Evolutionary conservation across 2,329 filamentous ascomycete species (phyloP).

Genomic region (Nannizziopsis arthrosporioides): DNA sequence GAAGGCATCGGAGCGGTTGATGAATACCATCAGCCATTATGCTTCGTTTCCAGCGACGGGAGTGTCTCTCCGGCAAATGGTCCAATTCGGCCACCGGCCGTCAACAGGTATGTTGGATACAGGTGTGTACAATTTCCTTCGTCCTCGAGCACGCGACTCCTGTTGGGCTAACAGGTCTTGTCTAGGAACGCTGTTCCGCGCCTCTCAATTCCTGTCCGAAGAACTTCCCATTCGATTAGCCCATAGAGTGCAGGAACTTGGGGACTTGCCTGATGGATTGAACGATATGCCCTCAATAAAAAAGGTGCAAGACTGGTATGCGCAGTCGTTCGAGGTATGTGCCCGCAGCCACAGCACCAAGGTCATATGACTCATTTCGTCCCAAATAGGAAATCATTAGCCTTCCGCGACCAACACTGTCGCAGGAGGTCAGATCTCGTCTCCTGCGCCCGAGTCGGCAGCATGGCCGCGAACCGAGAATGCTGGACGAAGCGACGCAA

Average conservation of each 20-base stretch:
- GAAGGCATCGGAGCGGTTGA: conserved; percentile 80
- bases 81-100: conserved; percentile 91
- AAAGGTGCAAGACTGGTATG: conserved; percentile 95
- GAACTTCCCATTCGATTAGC: conserved; percentile 93
- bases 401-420: conserved; percentile 64
- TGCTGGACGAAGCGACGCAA: conserved; percentile 69
- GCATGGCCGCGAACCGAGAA: conserved; percentile 48
- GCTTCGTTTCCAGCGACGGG: conserved; percentile 93
- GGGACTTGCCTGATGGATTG: conserved; percentile 83
- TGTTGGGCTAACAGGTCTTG: not conserved
- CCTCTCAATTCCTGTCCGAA: conserved; percentile 95
- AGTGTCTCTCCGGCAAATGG: conserved; percentile 95
- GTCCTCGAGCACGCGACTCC: not conserved
- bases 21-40: conserved; percentile 96
- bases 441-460: conserved; percentile 47
- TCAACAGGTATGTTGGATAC: conserved; percentile 56
- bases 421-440: conserved; percentile 62
- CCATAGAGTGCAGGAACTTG: conserved; percentile 89
- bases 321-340: conserved; percentile 92
- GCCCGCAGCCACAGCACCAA: conserved; percentile 8
- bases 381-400: conserved; percentile 66
- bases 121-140: conserved; percentile 7
- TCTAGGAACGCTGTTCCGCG: conserved; percentile 87
- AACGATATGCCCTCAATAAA: conserved; percentile 97
- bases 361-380: conserved; percentile 9